Evolutionary conservation across 2,329 filamentous ascomycete genomes (phyloP).

Genomic region (Metarhizium humberi): DNA sequence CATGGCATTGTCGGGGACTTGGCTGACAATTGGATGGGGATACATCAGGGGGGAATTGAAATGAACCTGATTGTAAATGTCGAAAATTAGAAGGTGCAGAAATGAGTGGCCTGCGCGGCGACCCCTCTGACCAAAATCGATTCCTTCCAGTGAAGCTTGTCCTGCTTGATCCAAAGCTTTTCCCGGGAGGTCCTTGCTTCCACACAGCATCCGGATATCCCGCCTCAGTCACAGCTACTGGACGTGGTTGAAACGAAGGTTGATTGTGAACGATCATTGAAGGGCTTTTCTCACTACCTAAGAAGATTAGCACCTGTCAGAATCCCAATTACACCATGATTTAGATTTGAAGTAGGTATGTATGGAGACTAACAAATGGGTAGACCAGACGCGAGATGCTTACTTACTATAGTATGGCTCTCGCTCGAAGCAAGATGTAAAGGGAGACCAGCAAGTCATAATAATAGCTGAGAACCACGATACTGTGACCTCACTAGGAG

Average conservation of each 20-base stretch:
- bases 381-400: conserved; percentile 8
- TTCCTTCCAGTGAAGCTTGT: conserved; percentile 37
- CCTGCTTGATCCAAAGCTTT: conserved; percentile 23
- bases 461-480: conserved; percentile 39
- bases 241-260: conserved; percentile 17
- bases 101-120: conserved; percentile 45
- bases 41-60: conserved; percentile 22
- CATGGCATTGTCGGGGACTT: neutral
- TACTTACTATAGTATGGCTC: conserved; percentile 30
- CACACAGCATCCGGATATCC: conserved; percentile 9
- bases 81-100: conserved; percentile 51
- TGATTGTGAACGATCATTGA: conserved; percentile 19
- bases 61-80: conserved; percentile 43
- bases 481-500: conserved; percentile 30
- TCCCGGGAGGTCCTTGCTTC: conserved; percentile 10
- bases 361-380: neutral
- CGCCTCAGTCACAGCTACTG: conserved; percentile 15
- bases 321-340: neutral
- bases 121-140: conserved; percentile 33
- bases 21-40: conserved; percentile 5
- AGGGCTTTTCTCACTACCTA: conserved; percentile 20
- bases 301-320: neutral
- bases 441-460: conserved; percentile 34
- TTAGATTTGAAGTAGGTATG: neutral
- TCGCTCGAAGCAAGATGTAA: conserved; percentile 28